phyloP scores from a whole-genome alignment of 2,329 filamentous ascomycete genomes.

The Neofusicoccum laricinum region DNA sequence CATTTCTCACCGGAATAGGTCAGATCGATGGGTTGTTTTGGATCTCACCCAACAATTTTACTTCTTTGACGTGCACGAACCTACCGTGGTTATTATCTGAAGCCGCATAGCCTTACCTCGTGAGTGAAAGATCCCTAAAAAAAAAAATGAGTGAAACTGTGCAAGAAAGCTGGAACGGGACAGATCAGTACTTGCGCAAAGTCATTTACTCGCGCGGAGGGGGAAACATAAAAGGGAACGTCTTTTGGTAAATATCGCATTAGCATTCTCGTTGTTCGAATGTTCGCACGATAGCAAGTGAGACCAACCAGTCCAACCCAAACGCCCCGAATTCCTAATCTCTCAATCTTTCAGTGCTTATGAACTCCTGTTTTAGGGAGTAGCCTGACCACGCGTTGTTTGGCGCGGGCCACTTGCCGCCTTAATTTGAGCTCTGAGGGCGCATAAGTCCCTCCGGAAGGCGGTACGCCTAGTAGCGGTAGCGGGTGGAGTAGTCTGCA shows the following conservation, averaged over 20 bases:
- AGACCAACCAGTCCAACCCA: constrained; percentile 13
- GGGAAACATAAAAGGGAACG: neutral
- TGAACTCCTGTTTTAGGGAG: neutral
- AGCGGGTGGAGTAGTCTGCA: constrained; percentile 61
- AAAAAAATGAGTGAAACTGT: no score
- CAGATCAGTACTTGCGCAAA: neutral
- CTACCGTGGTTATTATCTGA: no score
- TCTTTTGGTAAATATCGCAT: constrained; percentile 6
- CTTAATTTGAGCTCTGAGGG: no score
- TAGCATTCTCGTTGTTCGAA: constrained; percentile 5
- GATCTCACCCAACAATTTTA: no score
- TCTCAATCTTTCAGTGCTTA: neutral
- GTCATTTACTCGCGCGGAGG: neutral
- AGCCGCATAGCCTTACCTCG: no score
- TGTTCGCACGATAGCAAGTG: neutral
- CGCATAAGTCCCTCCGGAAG: neutral
- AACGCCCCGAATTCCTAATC: neutral
- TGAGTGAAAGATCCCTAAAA: no score
- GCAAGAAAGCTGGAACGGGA: neutral
- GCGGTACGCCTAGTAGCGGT: constrained; percentile 54
- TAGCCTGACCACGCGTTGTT: neutral
- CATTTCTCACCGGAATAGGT: no score
- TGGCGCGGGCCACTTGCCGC: no score
- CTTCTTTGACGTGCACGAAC: no score
- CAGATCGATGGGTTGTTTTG: no score